Conservation (phyloP, 768 basidiomycete genomes). For the Pisolithus orientalis region DNA sequence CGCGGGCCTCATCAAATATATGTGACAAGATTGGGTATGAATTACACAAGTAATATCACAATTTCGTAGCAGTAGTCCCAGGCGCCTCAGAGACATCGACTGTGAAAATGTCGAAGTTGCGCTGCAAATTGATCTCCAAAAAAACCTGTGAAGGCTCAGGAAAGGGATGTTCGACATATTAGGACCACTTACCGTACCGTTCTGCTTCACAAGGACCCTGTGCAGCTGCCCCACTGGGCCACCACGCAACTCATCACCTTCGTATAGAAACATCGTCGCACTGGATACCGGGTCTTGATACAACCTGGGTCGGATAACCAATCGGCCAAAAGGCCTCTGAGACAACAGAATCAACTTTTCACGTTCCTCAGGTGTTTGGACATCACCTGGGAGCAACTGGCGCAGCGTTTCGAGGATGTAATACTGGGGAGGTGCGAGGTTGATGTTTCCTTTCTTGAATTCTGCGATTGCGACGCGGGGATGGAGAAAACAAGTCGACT, state of each 20-base stretch:
- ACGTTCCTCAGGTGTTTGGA: conserved; percentile 41
- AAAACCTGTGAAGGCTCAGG: conserved; percentile 33
- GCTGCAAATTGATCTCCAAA: conserved; percentile 44
- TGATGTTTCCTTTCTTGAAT: conserved; percentile 44
- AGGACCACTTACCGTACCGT: conserved; percentile 44
- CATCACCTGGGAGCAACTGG: conserved; percentile 38
- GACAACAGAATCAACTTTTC: conserved; percentile 43
- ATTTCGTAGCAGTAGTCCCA: background rate
- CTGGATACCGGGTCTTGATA: conserved; percentile 39
- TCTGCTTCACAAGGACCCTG: conserved; percentile 43
- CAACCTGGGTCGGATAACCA: conserved; percentile 51
- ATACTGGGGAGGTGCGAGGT: conserved; percentile 69
- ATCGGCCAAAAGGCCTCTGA: conserved; percentile 48
- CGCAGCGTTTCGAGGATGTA: conserved; percentile 62
- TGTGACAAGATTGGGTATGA: background rate
- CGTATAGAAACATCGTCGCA: conserved; percentile 48
- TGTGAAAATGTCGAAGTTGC: conserved; percentile 63
- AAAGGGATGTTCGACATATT: background rate
- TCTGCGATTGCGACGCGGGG: conserved; percentile 48
- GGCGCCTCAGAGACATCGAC: conserved; percentile 20
- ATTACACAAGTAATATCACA: background rate
- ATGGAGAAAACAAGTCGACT: conserved; percentile 60
- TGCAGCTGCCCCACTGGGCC: conserved; percentile 55
- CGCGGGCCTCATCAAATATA: no score
- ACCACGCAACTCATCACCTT: conserved; percentile 65